Base-by-base conservation (phyloP, 495 filamentous ascomycete species). In the Venustampulla echinocandica region DNA sequence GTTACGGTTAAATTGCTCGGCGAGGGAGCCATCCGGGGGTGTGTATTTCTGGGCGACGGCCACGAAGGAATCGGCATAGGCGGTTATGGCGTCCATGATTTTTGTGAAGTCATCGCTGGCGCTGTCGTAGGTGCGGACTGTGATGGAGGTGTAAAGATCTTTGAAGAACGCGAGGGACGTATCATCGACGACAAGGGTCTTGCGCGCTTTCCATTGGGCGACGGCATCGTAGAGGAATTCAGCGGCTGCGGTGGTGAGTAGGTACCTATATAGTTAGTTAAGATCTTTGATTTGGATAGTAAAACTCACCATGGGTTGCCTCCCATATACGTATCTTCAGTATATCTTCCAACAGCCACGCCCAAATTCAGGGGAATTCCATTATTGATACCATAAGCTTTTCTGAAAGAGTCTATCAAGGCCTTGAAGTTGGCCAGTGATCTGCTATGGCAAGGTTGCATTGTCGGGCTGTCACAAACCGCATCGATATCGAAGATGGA, bases 161-260 rank as follows among this genome's bases (percentile, higher is more conserved):
- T 64, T 39, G 61, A 77, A 81, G 62, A 82, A 79, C 1, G 62
- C 42, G 14, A 77, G 64, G 20, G 63, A 74, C 34, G 62, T 61
- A 11, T 62, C 44, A 25, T 65, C 64, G 35, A 81, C 65, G 17
- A 55, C 50, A 25, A 81, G 54, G 10, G 52, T 61, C 10, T 68
- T 67, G 19, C 67, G 58, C 14, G 62, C 52, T 33, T 67, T 58
- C 70, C 73, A 80, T 56, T 79, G 74, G 24, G 75, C 73, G 0
- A 77, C 48, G 4, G 78, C 79, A 46, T 75, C 71, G 52, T 77
- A 81, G n/a, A 83, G 66, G 35, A 70, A 68, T 50, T 83, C 79
- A 10, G 76, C 77, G 1, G 78, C 76, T 1, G 73, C 76, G 32
- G 76, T 58, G 0, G 80, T 82, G 24, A 57, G 55, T 13, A 60